Evolutionary conservation across 257 asterid genomes (phyloP).

Genomic region (Galeopsis tetrahit): DNA sequence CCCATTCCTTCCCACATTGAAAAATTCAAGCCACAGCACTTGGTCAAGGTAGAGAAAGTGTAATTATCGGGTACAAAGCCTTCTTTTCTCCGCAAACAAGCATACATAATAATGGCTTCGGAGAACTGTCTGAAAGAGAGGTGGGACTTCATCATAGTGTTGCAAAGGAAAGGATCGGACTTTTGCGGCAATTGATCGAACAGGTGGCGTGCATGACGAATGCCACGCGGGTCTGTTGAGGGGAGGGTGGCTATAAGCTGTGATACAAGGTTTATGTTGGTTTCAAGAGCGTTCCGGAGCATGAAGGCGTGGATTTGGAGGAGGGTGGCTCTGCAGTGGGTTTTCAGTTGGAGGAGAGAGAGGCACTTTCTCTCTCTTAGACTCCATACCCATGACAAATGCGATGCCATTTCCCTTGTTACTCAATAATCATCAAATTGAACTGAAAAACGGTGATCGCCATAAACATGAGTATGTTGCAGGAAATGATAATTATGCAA

Average conservation of each 20-base stretch:
- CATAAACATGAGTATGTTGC: not conserved
- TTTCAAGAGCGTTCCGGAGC: constrained; percentile 62
- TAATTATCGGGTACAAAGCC: constrained; percentile 77
- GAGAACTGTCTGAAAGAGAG: constrained; percentile 50
- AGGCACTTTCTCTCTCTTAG: constrained; percentile 64
- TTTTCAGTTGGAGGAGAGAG: constrained; percentile 61
- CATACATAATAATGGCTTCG: constrained; percentile 52
- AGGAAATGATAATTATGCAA: not conserved
- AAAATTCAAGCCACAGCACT: constrained; percentile 66
- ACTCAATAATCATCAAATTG: not conserved
- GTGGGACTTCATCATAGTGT: constrained; percentile 89
- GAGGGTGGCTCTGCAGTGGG: constrained; percentile 53
- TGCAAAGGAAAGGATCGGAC: constrained; percentile 74
- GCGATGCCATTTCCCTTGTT: constrained; percentile 12
- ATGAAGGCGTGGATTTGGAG: constrained; percentile 80
- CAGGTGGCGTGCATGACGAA: constrained; percentile 66
- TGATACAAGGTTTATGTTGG: constrained; percentile 72
- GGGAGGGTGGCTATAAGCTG: constrained; percentile 69
- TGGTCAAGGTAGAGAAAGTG: constrained; percentile 74
- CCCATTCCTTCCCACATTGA: constrained; percentile 64
- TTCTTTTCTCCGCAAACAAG: constrained; percentile 47
- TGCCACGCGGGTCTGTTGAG: constrained; percentile 52
- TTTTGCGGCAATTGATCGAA: constrained; percentile 58
- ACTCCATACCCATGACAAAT: constrained; percentile 57
- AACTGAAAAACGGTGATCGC: not conserved